A percentile compares a stretch with the other conserved stretches of the same genome.
phyloP scores from a whole-genome alignment of 495 filamentous ascomycete species.

The Terfezia boudieri region DNA sequence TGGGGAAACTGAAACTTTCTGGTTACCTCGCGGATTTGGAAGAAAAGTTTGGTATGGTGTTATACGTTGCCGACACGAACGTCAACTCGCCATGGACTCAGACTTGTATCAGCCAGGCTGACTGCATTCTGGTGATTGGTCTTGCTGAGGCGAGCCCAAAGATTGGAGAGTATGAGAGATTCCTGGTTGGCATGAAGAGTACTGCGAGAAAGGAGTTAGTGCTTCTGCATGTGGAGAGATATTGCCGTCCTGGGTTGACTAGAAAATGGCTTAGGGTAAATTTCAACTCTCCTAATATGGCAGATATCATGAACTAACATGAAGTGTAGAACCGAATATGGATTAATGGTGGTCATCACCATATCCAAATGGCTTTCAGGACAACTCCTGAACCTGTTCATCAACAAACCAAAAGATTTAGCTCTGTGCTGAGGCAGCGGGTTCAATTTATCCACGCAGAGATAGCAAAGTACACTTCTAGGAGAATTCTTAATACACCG shows the following conservation, averaged over 20 bases:
- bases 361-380: conserved; percentile 87
- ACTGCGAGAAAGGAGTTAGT: conserved; percentile 89
- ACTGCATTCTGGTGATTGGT: conserved; percentile 82
- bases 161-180: conserved; percentile 90
- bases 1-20: conserved; percentile 89
- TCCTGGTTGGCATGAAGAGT: conserved; percentile 89
- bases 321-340: conserved; percentile 53
- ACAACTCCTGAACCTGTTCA: conserved; percentile 51
- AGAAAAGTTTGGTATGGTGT: conserved; percentile 84
- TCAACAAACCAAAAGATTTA: conserved; percentile 50
- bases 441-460: conserved; percentile 91
- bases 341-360: conserved; percentile 98
- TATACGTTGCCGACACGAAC: conserved; percentile 94
- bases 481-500: conserved; percentile 61
- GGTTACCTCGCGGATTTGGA: conserved; percentile 93
- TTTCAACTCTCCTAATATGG: background rate
- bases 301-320: background rate
- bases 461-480: conserved; percentile 90
- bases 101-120: conserved; percentile 88
- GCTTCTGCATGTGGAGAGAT: conserved; percentile 77
- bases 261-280: conserved; percentile 47
- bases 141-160: conserved; percentile 71
- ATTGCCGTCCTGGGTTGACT: conserved; percentile 62
- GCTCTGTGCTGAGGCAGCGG: conserved; percentile 69
- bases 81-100: conserved; percentile 96